Percentiles rank a stretch among this genome's conserved stretches.
These are phyloP conservation scores for Aspergillus homomorphus DNA, from an alignment of 495 filamentous ascomycete species.

Conservation along the genomic window DNA sequence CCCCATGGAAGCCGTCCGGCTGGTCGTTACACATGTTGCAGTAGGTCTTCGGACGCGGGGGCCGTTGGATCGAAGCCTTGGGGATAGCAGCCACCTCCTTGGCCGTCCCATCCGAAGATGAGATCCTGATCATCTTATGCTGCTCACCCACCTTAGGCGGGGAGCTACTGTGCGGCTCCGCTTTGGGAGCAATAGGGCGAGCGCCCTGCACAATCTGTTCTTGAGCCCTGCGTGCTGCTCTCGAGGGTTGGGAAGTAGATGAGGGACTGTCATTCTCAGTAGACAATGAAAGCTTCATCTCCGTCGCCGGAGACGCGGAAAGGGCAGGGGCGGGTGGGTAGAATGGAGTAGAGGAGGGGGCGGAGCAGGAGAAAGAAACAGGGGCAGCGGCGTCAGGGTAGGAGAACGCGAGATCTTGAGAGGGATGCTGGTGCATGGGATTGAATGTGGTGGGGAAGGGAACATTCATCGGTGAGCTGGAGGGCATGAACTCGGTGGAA, in stretches of 20 bases:
- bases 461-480: slow-evolving; percentile 32
- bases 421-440: slow-evolving; percentile 30
- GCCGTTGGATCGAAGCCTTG: slow-evolving; percentile 71
- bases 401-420: slow-evolving; percentile 26
- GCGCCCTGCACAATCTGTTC: slow-evolving; percentile 43
- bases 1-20: slow-evolving; percentile 85
- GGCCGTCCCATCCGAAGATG: slow-evolving; percentile 56
- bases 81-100: slow-evolving; percentile 62
- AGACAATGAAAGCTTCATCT: slow-evolving; percentile 38
- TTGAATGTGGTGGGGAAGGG: slow-evolving; percentile 24
- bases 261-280: slow-evolving; percentile 30
- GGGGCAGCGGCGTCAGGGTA: slow-evolving; percentile 27
- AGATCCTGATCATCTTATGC: slow-evolving; percentile 53
- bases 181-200: slow-evolving; percentile 47
- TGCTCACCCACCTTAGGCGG: slow-evolving; percentile 31
- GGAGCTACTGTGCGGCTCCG: slow-evolving; percentile 26
- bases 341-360: slow-evolving; percentile 29
- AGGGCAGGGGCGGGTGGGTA: slow-evolving; percentile 17
- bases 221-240: slow-evolving; percentile 41
- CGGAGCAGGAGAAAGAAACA: slow-evolving; percentile 35
- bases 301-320: slow-evolving; percentile 22
- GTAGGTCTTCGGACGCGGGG: slow-evolving; percentile 69
- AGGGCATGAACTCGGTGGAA: slow-evolving; percentile 35
- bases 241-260: slow-evolving; percentile 30
- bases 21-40: slow-evolving; percentile 73